Percentiles rank a stretch among this genome's conserved stretches.
Evolutionary conservation across 2,329 filamentous ascomycete species (phyloP).

Genomic region (Clarireedia sp.): DNA sequence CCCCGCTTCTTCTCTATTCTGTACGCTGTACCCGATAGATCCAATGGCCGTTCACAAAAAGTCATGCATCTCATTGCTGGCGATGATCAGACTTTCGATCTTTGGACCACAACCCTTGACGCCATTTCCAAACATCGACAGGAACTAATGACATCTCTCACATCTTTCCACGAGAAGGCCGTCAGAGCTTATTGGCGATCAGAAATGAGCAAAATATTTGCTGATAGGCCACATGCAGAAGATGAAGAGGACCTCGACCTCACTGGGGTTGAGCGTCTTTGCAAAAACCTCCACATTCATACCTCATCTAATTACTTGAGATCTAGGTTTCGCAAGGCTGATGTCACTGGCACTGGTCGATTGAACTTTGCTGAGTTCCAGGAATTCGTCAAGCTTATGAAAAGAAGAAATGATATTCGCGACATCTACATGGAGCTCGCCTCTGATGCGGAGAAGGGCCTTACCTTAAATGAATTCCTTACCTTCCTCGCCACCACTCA

Average conservation of each 20-base stretch:
- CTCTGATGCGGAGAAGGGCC: constrained; percentile 50
- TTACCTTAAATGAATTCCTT: constrained; percentile 68
- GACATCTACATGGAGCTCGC: constrained; percentile 60
- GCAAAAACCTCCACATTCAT: constrained; percentile 86
- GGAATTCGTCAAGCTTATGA: constrained; percentile 74
- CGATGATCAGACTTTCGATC: constrained; percentile 59
- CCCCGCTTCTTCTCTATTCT: constrained; percentile 82
- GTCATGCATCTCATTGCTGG: constrained; percentile 82
- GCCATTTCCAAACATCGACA: constrained; percentile 79
- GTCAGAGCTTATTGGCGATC: constrained; percentile 78
- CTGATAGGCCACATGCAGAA: constrained; percentile 40
- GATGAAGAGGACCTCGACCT: constrained; percentile 69
- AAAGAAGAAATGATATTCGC: constrained; percentile 74
- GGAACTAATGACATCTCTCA: constrained; percentile 81
- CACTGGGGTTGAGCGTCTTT: constrained; percentile 71
- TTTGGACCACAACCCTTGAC: constrained; percentile 81
- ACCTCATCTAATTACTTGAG: constrained; percentile 68
- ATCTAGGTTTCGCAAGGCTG: constrained; percentile 65
- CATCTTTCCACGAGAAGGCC: constrained; percentile 75
- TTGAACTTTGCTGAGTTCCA: constrained; percentile 77
- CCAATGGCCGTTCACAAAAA: constrained; percentile 63
- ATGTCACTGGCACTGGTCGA: constrained; percentile 53
- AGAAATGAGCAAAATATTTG: constrained; percentile 67
- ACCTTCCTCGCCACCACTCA: constrained; percentile 67
- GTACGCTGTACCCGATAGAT: constrained; percentile 70